Evolutionary conservation across 78 protist genomes (phyloP), one percentile per base, ranked within the genome.

Genomic region (Planoprotostelium fungivorum): DNA sequence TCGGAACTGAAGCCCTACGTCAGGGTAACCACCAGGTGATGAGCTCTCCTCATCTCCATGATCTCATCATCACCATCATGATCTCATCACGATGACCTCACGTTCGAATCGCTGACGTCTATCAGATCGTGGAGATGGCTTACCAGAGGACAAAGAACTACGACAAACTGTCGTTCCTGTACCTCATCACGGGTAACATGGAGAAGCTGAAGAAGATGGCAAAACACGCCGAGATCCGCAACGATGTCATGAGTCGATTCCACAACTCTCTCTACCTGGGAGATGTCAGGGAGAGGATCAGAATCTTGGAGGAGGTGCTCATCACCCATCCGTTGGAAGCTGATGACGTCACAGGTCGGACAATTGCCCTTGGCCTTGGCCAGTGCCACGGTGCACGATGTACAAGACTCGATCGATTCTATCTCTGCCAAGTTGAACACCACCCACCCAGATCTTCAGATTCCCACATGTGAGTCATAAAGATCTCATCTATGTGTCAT

Each of bases 181-280:
- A 98, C 84, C 89, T 98, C 37, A 89, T 98, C 91, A 96, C 97
- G 10, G 99, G 99, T 90, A 97, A 98, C 95, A 37, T 38, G 37
- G 95, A 87, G n/a, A 96, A 96, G 85, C 94, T 99, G n/a, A 36
- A 63, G 37, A 96, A 96, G 94, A 96, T 98, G 98, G 87, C 95
- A 39, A 90, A 91, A 84, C 96, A 95, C n/a, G 98, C 96, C 1
- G 94, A 94, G 85, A 38, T 92, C 91, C 88, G 95, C n/a, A 85
- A 87, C 34, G 98, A 97, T 85, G 84, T 88, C 86, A 93, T 91
- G 94, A 86, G 89, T 9, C 89, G 91, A 31, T 97, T 98, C 96
- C 99, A 98, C 83, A 97, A 90, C 84, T 91, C 99, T 9, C 89
- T 98, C 73, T 97, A 93, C 90, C 88, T 96, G 29, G 99, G 99